Percentiles rank a stretch among this genome's conserved stretches.
phyloP scores from a whole-genome alignment of 108 stramenopile genomes.

The Craspedostauros australis region DNA sequence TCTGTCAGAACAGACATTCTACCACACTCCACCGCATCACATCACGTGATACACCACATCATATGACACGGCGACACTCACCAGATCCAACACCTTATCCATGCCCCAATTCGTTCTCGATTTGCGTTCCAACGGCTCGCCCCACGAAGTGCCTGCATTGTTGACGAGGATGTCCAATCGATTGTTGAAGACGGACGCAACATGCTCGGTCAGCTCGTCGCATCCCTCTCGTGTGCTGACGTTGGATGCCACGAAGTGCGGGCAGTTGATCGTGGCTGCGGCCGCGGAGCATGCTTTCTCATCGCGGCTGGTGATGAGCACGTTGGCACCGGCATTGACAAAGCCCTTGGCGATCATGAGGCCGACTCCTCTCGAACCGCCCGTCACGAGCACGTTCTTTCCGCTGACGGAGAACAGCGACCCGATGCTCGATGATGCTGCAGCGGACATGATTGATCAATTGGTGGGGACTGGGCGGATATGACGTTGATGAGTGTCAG shows the following conservation, averaged over 20 bases:
- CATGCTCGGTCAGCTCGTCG: slow-evolving; percentile 59
- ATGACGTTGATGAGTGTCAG: too few species aligned
- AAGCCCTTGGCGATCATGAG: slow-evolving; percentile 85
- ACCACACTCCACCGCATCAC: too few species aligned
- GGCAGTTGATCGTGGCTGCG: slow-evolving; percentile 30
- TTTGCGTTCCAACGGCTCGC: slow-evolving; percentile 65
- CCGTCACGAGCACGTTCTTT: slow-evolving; percentile 88
- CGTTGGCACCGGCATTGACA: slow-evolving; percentile 72
- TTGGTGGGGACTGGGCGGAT: too few species aligned
- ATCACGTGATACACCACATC: too few species aligned
- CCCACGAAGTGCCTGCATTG: slow-evolving; percentile 70
- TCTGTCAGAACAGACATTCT: too few species aligned
- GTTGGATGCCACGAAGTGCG: slow-evolving; percentile 50
- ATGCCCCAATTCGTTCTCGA: slow-evolving; percentile 92
- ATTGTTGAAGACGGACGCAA: slow-evolving; percentile 45
- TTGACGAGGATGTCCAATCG: slow-evolving; percentile 75
- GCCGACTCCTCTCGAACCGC: slow-evolving; percentile 87
- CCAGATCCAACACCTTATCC: slow-evolving; percentile 85
- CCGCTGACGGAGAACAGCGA: slow-evolving; percentile 39
- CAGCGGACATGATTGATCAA: background rate
- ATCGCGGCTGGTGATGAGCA: slow-evolving; percentile 76
- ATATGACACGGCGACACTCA: too few species aligned
- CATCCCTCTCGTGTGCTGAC: slow-evolving; percentile 79
- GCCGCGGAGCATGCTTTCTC: slow-evolving; percentile 66
- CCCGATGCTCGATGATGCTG: too few species aligned